Conservation (phyloP, 1,284 basidiomycete genomes). For the Cryptococcus floricola region DNA sequence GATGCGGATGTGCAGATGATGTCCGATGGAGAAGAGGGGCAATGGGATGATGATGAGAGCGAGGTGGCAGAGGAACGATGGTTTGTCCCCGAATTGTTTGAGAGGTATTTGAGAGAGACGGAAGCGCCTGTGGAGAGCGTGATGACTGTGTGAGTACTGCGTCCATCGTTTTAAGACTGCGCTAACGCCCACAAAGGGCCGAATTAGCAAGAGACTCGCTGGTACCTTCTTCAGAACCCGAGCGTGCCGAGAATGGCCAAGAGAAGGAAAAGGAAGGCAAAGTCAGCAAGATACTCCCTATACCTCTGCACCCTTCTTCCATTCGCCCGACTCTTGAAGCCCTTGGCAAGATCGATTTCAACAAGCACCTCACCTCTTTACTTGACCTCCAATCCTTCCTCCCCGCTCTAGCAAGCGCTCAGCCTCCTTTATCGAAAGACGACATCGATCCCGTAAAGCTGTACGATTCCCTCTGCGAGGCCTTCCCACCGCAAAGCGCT, state of each 20-base stretch:
- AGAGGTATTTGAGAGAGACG: constrained; percentile 24
- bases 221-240: neutral
- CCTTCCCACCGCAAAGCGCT: neutral
- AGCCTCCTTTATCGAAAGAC: neutral
- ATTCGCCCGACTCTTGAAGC: constrained; percentile 2
- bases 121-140: constrained; percentile 29
- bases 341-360: constrained; percentile 6
- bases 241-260: too few relatives aligned
- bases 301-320: constrained; percentile 1
- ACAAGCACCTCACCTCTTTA: constrained; percentile 8
- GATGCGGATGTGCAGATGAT: neutral
- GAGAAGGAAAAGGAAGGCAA: neutral
- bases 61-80: neutral
- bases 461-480: neutral
- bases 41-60: constrained; percentile 1
- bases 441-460: neutral
- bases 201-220: constrained; percentile 29
- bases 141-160: constrained; percentile 29
- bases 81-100: constrained; percentile 13
- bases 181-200: constrained; percentile 11
- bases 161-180: neutral
- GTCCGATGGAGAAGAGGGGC: neutral
- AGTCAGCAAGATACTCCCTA: constrained; percentile 11
- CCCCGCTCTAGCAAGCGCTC: neutral
- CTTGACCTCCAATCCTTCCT: neutral